Evolutionary conservation across 2,329 filamentous ascomycete genomes (phyloP), one percentile per base, ranked within the genome.

Genomic region (Decorospora gaudefroyi): DNA sequence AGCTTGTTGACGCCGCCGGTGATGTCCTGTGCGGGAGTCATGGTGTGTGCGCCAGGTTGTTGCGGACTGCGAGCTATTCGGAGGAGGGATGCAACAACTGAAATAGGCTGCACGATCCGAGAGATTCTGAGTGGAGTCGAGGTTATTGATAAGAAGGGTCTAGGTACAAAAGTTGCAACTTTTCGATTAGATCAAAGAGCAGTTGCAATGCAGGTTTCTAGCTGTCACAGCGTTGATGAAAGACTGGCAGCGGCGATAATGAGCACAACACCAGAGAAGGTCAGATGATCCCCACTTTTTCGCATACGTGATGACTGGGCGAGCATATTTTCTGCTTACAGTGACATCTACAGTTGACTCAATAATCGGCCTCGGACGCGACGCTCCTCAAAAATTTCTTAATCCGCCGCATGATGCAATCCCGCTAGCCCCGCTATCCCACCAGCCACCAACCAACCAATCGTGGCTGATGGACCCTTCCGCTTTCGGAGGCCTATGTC

Each of bases 11-110:
- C 55, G 57, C 50, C 55, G 43, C 61, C 59, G 27, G 52, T 51
- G 47, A 72, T 71, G 40, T 71, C 68, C 51, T 67, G 66, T 39
- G 69, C 60, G 23, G 69, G 63, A 47, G 52, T 61, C 68, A 71
- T 71, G 50, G 33, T 62, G 46, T 28, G 44, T 49, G 53, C 46
- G 51, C 51, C 42, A 45, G 46, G 51, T 56, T 47, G 51, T 59
- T 51, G 56, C 51, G 47, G 55, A 53, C n/a, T n/a, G n/a, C n/a
- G n/a, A 35, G 44, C 44, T 32, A 42, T 53, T 46, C 33, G 51
- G 56, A 17, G 37, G 41, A 42, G 45, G 53, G 47, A 47, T 51
- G 47, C 34, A 25, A 48, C 41, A 50, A 55, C 49, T 61, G 49
- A 34, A 59, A 53, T 40, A 25, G 46, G 56, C 41, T 39, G 44